Evolutionary conservation across 108 stramenopile species (phyloP).

Genomic region (Asterionellopsis glacialis): DNA sequence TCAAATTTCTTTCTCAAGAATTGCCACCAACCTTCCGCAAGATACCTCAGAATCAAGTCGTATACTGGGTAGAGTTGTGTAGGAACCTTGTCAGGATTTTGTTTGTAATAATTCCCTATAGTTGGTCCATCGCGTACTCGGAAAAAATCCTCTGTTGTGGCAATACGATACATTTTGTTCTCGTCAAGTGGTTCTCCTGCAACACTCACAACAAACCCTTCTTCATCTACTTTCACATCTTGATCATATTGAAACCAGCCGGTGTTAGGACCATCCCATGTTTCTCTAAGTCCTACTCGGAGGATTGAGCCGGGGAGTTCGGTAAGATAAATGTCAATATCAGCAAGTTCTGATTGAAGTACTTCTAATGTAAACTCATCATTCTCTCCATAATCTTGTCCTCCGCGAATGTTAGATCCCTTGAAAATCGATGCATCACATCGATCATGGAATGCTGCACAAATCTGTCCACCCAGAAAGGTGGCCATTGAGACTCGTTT

Average conservation of each 20-base stretch:
- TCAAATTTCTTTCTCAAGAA: neutral
- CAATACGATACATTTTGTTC: slow-evolving; percentile 12
- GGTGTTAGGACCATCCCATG: slow-evolving; percentile 4
- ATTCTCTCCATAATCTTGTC: slow-evolving; percentile 13
- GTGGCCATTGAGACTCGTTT: slow-evolving; percentile 9
- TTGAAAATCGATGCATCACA: slow-evolving; percentile 8
- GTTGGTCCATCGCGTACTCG: slow-evolving; percentile 6
- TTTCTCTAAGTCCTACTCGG: slow-evolving; percentile 2
- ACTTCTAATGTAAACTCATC: slow-evolving; percentile 12
- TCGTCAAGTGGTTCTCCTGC: slow-evolving; percentile 3
- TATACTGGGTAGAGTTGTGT: neutral
- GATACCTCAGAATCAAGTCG: neutral
- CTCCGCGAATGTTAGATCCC: slow-evolving; percentile 15
- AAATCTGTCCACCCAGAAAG: slow-evolving; percentile 2
- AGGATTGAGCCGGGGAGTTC: slow-evolving; percentile 11
- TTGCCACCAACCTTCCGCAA: neutral
- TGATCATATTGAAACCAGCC: slow-evolving; percentile 18
- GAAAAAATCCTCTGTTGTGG: slow-evolving; percentile 8
- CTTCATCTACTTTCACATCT: neutral
- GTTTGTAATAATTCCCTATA: slow-evolving; percentile 6
- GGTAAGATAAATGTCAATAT: slow-evolving; percentile 9
- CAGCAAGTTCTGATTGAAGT: slow-evolving; percentile 10
- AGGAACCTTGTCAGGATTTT: slow-evolving; percentile 1
- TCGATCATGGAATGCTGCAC: neutral
- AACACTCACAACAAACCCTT: neutral